Conservation (phyloP, 371 early-diverging fungal species). For the Cokeromyces recurvatus region DNA sequence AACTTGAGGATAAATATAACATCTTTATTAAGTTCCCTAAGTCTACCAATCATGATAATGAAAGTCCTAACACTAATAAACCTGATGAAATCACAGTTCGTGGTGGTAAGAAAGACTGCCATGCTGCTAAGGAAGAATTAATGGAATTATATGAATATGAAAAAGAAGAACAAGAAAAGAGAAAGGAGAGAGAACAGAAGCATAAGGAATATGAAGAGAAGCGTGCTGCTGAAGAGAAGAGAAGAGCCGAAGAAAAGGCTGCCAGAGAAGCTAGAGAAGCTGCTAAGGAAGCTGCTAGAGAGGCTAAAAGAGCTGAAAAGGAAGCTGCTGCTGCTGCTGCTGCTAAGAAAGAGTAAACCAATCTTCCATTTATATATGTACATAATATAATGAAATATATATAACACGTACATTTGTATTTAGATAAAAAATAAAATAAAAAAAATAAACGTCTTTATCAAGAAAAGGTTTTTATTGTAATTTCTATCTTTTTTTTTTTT, state of each 20-base stretch:
- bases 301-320: constrained; percentile 15
- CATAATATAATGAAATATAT: too few relatives aligned
- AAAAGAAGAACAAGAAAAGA: constrained; percentile 53
- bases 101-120: constrained; percentile 73
- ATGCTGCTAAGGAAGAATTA: constrained; percentile 70
- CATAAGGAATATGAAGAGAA: constrained; percentile 33
- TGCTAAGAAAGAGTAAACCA: constrained; percentile 10
- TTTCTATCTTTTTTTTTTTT: too few relatives aligned
- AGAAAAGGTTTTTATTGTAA: too few relatives aligned
- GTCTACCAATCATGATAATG: constrained; percentile 47
- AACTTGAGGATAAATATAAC: constrained; percentile 77
- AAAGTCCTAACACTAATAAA: constrained; percentile 28
- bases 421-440: too few relatives aligned
- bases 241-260: constrained; percentile 67
- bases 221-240: constrained; percentile 29
- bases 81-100: constrained; percentile 68
- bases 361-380: too few relatives aligned
- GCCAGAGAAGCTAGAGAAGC: constrained; percentile 21
- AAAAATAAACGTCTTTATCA: too few relatives aligned
- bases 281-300: constrained; percentile 18
- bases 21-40: constrained; percentile 75
- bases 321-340: constrained; percentile 12
- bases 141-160: constrained; percentile 76
- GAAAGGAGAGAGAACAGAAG: constrained; percentile 40
- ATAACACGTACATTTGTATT: too few relatives aligned